These are phyloP conservation scores for Trichocomaceae sp. DNA, from an alignment of 2,329 filamentous ascomycete genomes.

Conservation along the genomic window DNA sequence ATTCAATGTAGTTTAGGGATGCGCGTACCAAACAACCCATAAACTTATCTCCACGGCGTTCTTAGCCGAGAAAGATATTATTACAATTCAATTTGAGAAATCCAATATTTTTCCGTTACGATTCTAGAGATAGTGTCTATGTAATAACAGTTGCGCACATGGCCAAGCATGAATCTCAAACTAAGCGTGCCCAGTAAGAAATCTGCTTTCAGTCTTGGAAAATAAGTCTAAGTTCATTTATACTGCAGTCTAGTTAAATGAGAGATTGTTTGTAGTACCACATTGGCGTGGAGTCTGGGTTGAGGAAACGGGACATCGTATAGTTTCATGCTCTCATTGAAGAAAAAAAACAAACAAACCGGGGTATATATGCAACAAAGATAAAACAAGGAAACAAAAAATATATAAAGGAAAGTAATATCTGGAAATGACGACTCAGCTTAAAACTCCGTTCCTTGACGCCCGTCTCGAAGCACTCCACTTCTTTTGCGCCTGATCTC, in stretches of 20 bases:
- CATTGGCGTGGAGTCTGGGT: not conserved
- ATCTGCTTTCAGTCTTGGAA: too few species aligned
- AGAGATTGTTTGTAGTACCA: not conserved
- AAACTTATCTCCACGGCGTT: not conserved
- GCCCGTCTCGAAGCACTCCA: constrained; percentile 7
- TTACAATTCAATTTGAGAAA: too few species aligned
- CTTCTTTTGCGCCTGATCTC: constrained; percentile 6
- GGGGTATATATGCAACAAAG: constrained; percentile 7
- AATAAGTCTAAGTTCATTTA: too few species aligned
- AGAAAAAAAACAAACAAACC: not conserved
- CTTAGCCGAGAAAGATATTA: too few species aligned
- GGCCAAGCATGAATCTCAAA: too few species aligned
- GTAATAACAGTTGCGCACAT: too few species aligned
- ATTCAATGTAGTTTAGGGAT: not conserved
- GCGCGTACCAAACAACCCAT: not conserved
- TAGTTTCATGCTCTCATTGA: not conserved
- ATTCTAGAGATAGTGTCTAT: too few species aligned
- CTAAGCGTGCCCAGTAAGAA: too few species aligned
- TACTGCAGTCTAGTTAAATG: not conserved
- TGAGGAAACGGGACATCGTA: not conserved
- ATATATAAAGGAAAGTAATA: not conserved
- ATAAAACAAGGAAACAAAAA: not conserved
- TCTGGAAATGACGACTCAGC: not conserved
- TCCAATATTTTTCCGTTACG: too few species aligned
- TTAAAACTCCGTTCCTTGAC: not conserved